These are phyloP conservation scores for Tetracladium maxilliforme DNA, from an alignment of 2,329 filamentous ascomycete genomes.

Conservation along the genomic window DNA sequence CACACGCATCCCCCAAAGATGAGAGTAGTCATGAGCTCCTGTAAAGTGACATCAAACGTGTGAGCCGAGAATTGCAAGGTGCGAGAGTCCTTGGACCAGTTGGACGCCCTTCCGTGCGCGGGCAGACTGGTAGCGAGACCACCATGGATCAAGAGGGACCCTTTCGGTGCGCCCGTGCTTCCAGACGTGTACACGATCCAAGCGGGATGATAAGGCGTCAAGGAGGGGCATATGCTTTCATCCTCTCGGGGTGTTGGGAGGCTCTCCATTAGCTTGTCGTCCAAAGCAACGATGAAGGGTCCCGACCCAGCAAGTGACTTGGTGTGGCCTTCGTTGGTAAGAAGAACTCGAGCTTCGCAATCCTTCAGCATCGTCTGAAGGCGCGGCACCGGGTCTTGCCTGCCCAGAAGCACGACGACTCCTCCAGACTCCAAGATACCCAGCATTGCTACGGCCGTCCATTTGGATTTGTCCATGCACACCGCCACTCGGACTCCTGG, in stretches of 20 bases:
- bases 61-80: slow-evolving; percentile 28
- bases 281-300: slow-evolving; percentile 1
- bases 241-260: background rate
- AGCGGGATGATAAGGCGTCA: slow-evolving; percentile 2
- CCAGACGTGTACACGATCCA: slow-evolving; percentile 10
- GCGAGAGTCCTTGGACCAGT: slow-evolving; percentile 3
- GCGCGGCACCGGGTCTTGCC: no score
- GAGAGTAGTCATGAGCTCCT: slow-evolving; percentile 19
- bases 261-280: background rate
- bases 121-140: slow-evolving; percentile 3
- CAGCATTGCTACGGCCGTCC: no score
- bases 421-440: no score
- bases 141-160: slow-evolving; percentile 4
- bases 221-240: no score
- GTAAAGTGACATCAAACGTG: slow-evolving; percentile 25
- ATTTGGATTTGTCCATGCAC: no score
- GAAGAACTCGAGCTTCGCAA: slow-evolving; percentile 1
- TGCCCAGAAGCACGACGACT: no score
- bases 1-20: slow-evolving; percentile 28
- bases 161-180: slow-evolving; percentile 11
- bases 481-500: no score
- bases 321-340: no score
- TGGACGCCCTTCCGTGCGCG: slow-evolving; percentile 2
- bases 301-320: background rate
- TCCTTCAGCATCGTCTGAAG: no score